Percentiles rank a stretch among this genome's conserved stretches.
Conservation (phyloP, 2,329 filamentous ascomycete genomes). For the Xylariaceae sp. region DNA sequence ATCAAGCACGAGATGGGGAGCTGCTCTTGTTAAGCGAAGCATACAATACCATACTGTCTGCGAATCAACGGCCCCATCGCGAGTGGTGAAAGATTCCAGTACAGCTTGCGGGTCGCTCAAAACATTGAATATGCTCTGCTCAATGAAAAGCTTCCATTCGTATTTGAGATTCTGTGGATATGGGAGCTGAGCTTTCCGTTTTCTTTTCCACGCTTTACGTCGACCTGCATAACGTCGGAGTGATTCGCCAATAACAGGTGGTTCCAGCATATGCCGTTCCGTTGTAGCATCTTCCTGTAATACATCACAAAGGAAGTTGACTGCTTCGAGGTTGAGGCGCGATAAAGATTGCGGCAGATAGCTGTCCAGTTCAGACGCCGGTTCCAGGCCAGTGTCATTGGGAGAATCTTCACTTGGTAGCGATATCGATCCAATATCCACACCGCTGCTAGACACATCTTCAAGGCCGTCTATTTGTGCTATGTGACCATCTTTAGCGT, state of each 20-base stretch:
- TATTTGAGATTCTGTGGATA: constrained; percentile 46
- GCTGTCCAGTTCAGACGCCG: constrained; percentile 39
- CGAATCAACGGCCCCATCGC: constrained; percentile 63
- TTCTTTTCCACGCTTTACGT: constrained; percentile 45
- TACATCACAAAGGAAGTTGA: constrained; percentile 67
- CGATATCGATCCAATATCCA: constrained; percentile 31
- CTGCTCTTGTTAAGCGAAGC: constrained; percentile 63
- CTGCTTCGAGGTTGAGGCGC: constrained; percentile 59
- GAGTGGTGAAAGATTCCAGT: constrained; percentile 62
- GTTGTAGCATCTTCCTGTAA: constrained; percentile 62
- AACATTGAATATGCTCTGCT: constrained; percentile 70
- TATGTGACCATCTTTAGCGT: constrained; percentile 23
- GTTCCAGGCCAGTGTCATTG: constrained; percentile 26
- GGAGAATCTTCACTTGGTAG: constrained; percentile 31
- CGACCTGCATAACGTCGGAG: constrained; percentile 38
- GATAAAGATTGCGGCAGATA: constrained; percentile 64
- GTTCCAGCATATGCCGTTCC: constrained; percentile 58
- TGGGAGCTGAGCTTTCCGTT: constrained; percentile 32
- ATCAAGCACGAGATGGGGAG: constrained; percentile 66
- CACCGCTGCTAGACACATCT: constrained; percentile 32
- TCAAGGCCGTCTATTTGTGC: constrained; percentile 36
- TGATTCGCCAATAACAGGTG: constrained; percentile 43
- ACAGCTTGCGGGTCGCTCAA: constrained; percentile 63
- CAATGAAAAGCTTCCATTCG: constrained; percentile 66
- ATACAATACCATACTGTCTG: constrained; percentile 69